Evolutionary conservation across 331 rosid species (phyloP).

Genomic region (Spiraea crenata): DNA sequence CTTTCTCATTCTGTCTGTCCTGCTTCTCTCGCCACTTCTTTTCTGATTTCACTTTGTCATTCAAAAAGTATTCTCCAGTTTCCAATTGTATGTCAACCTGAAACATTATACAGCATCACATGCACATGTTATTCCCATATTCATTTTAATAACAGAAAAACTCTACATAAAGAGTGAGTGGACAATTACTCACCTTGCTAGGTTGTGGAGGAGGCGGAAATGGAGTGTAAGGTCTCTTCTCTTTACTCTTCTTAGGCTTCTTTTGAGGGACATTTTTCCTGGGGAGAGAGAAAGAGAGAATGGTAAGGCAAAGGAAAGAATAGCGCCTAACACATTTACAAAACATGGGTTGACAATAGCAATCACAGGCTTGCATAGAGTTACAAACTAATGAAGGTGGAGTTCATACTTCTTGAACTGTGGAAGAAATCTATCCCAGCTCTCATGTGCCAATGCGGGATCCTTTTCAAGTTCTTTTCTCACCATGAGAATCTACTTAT

Average conservation of each 20-base stretch:
- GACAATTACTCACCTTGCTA: conserved; percentile 62
- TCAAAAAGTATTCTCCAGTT: conserved; percentile 89
- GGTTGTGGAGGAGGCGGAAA: conserved; percentile 95
- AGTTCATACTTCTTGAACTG: conserved; percentile 74
- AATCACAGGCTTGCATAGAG: conserved; percentile 4
- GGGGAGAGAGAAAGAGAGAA: background rate
- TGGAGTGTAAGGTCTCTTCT: conserved; percentile 83
- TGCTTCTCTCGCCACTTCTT: conserved; percentile 93
- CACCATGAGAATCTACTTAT: conserved; percentile 77
- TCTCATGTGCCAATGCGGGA: conserved; percentile 77
- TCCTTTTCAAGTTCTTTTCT: conserved; percentile 89
- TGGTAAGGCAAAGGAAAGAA: background rate
- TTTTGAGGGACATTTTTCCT: conserved; percentile 85
- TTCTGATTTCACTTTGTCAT: conserved; percentile 62
- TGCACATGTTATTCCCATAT: background rate
- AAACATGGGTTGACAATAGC: conserved; percentile 8
- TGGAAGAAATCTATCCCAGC: conserved; percentile 97
- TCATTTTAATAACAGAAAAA: background rate
- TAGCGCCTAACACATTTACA: background rate
- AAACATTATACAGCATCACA: conserved; percentile 13
- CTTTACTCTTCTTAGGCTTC: conserved; percentile 61
- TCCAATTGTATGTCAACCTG: conserved; percentile 84
- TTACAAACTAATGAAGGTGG: background rate
- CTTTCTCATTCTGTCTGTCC: conserved; percentile 76
- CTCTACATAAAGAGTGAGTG: background rate